These are phyloP conservation scores for Ailanthus altissimus DNA, from an alignment of 345 rosid genomes.

Conservation along the genomic window DNA sequence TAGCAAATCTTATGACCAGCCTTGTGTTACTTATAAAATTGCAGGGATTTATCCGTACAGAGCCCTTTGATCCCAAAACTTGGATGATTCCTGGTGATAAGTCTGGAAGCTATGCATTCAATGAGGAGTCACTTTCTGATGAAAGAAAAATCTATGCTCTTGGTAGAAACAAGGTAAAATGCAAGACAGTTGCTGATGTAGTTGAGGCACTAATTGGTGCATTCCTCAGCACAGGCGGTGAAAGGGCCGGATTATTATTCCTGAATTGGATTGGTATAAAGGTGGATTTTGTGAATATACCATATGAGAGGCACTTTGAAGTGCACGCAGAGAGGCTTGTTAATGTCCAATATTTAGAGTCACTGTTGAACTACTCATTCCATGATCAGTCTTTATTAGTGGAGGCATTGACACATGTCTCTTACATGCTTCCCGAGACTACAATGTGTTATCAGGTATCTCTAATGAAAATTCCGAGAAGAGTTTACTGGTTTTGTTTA, in stretches of 20 bases:
- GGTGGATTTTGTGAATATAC: slow-evolving; percentile 44
- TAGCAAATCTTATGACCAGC: background rate
- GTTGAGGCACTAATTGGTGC: slow-evolving; percentile 92
- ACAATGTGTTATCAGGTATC: slow-evolving; percentile 90
- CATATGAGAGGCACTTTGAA: slow-evolving; percentile 33
- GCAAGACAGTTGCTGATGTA: slow-evolving; percentile 75
- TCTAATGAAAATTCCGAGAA: slow-evolving; percentile 8
- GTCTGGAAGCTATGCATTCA: slow-evolving; percentile 35
- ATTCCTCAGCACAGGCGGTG: slow-evolving; percentile 73
- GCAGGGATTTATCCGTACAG: slow-evolving; percentile 83
- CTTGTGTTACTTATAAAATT: slow-evolving; percentile 16
- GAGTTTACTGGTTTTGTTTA: background rate
- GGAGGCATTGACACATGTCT: slow-evolving; percentile 94
- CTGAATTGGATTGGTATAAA: slow-evolving; percentile 72
- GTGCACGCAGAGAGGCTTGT: slow-evolving; percentile 46
- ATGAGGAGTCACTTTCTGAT: slow-evolving; percentile 37
- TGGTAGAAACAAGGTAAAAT: slow-evolving; percentile 48
- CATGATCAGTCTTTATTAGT: slow-evolving; percentile 63
- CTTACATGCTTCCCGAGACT: slow-evolving; percentile 85
- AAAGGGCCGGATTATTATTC: slow-evolving; percentile 55
- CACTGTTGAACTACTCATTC: slow-evolving; percentile 58
- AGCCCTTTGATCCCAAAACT: slow-evolving; percentile 61
- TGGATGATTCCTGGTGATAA: slow-evolving; percentile 78
- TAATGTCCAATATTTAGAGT: slow-evolving; percentile 49
- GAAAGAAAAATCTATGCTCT: slow-evolving; percentile 44